phyloP scores from a whole-genome alignment of 169 alveolate genomes.

The Eimeria zaria region DNA sequence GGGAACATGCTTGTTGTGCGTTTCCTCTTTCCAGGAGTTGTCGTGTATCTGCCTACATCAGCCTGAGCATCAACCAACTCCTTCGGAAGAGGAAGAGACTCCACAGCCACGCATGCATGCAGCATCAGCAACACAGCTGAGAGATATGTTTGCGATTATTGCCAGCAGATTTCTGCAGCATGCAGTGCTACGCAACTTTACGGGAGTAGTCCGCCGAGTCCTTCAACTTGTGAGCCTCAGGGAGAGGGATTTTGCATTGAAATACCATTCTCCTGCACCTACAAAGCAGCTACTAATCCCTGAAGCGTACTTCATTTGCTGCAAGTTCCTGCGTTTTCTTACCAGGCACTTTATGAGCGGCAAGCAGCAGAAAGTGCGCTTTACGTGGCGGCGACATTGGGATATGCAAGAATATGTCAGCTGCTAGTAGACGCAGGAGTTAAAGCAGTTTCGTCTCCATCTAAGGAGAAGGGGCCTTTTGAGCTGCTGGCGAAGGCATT shows the following conservation, averaged over 20 bases:
- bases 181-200: constrained; percentile 40
- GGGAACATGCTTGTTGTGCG: background rate
- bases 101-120: background rate
- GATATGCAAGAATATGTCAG: constrained; percentile 32
- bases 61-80: background rate
- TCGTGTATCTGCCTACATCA: background rate
- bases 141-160: background rate
- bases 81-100: background rate
- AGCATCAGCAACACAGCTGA: constrained; percentile 30
- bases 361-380: constrained; percentile 38
- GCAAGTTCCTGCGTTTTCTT: background rate
- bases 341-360: constrained; percentile 12
- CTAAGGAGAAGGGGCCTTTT: constrained; percentile 34
- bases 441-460: background rate
- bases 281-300: background rate
- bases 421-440: constrained; percentile 52
- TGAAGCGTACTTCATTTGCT: background rate
- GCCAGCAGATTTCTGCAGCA: constrained; percentile 56
- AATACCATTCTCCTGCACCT: background rate
- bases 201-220: constrained; percentile 20
- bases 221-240: constrained; percentile 25
- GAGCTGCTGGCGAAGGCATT: constrained; percentile 54
- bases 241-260: background rate
- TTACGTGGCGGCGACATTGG: constrained; percentile 34
- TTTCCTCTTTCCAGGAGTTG: background rate